Evolutionary conservation across 805 yeast genomes (phyloP).

Genomic region (Zygosaccharomyces lentus): DNA sequence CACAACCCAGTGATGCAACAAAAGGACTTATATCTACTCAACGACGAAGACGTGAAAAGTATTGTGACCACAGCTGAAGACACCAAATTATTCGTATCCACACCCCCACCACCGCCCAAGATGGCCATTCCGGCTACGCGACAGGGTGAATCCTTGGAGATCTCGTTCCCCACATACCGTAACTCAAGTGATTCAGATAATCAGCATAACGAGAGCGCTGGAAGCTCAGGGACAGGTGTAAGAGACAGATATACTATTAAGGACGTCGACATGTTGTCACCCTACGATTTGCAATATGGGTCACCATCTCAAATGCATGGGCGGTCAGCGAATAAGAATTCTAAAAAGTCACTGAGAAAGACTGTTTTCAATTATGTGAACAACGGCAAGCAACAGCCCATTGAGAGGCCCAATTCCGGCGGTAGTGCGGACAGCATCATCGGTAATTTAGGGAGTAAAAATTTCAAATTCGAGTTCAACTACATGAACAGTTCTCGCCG

Average conservation of each 20-base stretch:
- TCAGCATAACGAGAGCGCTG: conserved; percentile 10
- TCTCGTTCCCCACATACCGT: conserved; percentile 38
- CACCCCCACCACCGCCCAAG: conserved; percentile 58
- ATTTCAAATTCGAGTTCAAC: conserved; percentile 34
- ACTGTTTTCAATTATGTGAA: conserved; percentile 29
- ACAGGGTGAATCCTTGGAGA: conserved; percentile 74
- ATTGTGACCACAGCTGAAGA: conserved; percentile 34
- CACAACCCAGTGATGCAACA: conserved; percentile 10
- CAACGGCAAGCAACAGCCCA: conserved; percentile 13
- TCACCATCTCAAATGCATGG: conserved; percentile 9
- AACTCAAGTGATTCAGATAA: conserved; percentile 4
- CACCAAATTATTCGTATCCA: conserved; percentile 35
- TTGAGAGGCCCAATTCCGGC: conserved; percentile 11
- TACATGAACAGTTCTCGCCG: conserved; percentile 17
- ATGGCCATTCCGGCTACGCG: conserved; percentile 82
- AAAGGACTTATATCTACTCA: conserved; percentile 25
- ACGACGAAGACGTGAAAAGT: conserved; percentile 36
- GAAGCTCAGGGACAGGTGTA: conserved; percentile 11
- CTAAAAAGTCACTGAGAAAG: conserved; percentile 22
- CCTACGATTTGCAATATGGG: conserved; percentile 10
- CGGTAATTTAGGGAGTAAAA: conserved; percentile 27
- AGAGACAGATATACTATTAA: conserved; percentile 28
- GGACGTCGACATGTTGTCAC: conserved; percentile 27
- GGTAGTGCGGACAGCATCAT: conserved; percentile 20
- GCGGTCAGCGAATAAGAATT: conserved; percentile 7